Evolutionary conservation across 257 asterid species (phyloP).

Genomic region (Gentiana macrophylla): DNA sequence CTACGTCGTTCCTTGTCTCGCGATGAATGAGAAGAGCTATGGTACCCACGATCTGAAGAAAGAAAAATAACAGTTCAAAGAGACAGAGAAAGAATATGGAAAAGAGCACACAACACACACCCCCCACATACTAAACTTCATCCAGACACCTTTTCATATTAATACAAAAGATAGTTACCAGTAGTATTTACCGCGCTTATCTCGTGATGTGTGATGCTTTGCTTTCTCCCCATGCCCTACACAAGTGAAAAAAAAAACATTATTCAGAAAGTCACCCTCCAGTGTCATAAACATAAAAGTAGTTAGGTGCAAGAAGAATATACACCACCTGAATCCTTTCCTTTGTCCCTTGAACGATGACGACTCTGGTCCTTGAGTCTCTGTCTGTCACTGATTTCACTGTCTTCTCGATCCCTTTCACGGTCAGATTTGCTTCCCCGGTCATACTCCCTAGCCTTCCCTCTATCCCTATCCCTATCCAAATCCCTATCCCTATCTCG

Average conservation of each 20-base stretch:
- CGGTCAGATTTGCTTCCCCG: slow-evolving; percentile 38
- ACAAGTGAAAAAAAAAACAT: slow-evolving; percentile 2
- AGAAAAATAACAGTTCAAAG: background rate
- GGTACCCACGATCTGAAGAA: slow-evolving; percentile 56
- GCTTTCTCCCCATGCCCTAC: slow-evolving; percentile 62
- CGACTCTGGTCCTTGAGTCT: slow-evolving; percentile 56
- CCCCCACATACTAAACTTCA: no score
- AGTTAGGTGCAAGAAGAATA: background rate
- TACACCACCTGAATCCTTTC: slow-evolving; percentile 42
- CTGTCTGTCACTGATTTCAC: slow-evolving; percentile 53
- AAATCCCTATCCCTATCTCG: slow-evolving; percentile 35
- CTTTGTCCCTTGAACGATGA: slow-evolving; percentile 69
- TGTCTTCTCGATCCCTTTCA: slow-evolving; percentile 30
- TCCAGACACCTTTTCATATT: no score
- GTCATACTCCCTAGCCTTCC: slow-evolving; percentile 65
- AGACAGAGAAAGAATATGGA: no score
- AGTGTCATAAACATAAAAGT: no score
- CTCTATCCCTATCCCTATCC: slow-evolving; percentile 59
- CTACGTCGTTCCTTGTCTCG: slow-evolving; percentile 74
- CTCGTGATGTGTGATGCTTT: slow-evolving; percentile 69
- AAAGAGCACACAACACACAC: no score
- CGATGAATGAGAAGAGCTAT: slow-evolving; percentile 50
- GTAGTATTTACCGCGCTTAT: slow-evolving; percentile 18
- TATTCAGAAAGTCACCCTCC: background rate
- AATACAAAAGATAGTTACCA: no score